phyloP scores from a whole-genome alignment of 768 basidiomycete species.

The Tulasnella sp. region DNA sequence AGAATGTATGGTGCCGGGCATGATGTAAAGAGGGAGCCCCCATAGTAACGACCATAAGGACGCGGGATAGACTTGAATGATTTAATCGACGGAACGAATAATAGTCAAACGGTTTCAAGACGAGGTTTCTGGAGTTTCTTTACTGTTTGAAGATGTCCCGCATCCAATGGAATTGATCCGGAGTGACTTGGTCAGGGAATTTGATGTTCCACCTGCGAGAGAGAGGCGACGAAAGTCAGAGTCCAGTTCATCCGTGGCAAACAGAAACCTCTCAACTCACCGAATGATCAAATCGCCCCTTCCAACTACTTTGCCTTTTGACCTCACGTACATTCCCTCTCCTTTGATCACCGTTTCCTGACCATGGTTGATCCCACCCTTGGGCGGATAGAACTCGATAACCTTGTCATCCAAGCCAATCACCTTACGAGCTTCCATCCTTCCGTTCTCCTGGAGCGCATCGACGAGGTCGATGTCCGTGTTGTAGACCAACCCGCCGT shows the following conservation, averaged over 20 bases:
- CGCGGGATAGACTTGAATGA: neutral
- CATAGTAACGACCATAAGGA: no score
- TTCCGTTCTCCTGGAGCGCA: slow-evolving; percentile 45
- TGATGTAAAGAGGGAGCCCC: no score
- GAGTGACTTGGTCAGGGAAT: slow-evolving; percentile 37
- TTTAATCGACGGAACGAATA: neutral
- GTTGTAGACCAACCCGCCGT: slow-evolving; percentile 60
- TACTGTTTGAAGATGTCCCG: slow-evolving; percentile 30
- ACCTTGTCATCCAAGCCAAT: slow-evolving; percentile 63
- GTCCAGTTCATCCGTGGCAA: no score
- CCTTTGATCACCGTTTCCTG: slow-evolving; percentile 57
- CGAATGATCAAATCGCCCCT: slow-evolving; percentile 68
- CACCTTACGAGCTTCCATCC: slow-evolving; percentile 44
- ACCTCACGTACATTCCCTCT: slow-evolving; percentile 68
- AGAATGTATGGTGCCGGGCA: neutral
- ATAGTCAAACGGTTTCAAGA: neutral
- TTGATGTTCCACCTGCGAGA: slow-evolving; percentile 33
- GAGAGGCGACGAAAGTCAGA: no score
- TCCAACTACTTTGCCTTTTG: slow-evolving; percentile 55
- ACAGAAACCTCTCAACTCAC: slow-evolving; percentile 43
- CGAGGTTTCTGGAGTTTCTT: neutral
- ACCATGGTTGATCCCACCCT: slow-evolving; percentile 52
- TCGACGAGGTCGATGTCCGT: slow-evolving; percentile 63
- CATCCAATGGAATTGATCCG: slow-evolving; percentile 35
- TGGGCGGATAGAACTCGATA: slow-evolving; percentile 48